Percentiles rank a stretch among this genome's conserved stretches.
Evolutionary conservation across 305 asterid genomes (phyloP).

Genomic region (Stenogyne calaminthoides): DNA sequence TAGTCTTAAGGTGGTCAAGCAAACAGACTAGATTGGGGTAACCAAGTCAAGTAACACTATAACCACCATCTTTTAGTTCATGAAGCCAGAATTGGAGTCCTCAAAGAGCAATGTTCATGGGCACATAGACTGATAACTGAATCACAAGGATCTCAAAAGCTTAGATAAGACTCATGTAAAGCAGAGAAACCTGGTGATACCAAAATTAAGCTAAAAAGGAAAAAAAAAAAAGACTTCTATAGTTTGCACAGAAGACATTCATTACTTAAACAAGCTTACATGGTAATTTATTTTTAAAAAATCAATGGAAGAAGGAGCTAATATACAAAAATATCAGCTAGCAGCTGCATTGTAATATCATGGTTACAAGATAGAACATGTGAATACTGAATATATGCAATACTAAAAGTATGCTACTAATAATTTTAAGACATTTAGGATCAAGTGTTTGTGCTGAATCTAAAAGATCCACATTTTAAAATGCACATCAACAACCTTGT

Average conservation of each 20-base stretch:
- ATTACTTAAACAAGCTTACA: background rate
- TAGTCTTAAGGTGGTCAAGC: background rate
- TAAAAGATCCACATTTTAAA: background rate
- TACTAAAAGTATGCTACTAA: background rate
- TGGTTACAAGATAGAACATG: background rate
- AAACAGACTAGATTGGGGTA: background rate
- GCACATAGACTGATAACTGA: background rate
- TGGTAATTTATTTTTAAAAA: background rate
- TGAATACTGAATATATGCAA: background rate
- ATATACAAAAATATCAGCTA: background rate
- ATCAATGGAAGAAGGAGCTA: background rate
- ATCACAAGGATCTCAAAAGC: conserved; percentile 1
- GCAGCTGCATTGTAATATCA: background rate
- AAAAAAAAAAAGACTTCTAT: background rate
- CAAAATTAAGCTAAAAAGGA: background rate
- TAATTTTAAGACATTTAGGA: background rate
- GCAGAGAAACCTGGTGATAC: background rate
- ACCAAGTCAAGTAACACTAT: background rate
- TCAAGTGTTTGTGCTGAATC: background rate
- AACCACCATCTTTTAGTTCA: background rate
- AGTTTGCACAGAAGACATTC: background rate
- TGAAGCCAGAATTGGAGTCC: background rate
- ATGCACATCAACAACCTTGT: background rate
- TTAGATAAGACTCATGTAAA: background rate
- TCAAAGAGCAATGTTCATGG: background rate